Evolutionary conservation across 1,139 yeast species (phyloP), one percentile per base, ranked within the genome.

Genomic region (Hyphopichia buzzinii): DNA sequence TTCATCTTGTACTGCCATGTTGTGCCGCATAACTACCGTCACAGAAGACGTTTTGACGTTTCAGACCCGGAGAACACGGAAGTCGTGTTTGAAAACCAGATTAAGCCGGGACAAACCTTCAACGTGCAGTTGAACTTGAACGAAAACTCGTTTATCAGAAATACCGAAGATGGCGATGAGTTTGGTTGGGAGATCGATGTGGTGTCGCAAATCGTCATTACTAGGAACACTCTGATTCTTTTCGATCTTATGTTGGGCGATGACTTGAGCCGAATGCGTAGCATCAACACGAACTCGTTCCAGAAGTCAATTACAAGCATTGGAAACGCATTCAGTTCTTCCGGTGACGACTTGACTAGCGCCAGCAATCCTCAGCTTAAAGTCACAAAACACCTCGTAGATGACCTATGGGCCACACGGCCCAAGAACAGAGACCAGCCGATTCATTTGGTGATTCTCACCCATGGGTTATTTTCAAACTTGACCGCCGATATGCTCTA

Each of bases 391-490:
- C 56, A 65, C 35, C 81, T 75, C 34, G 83, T 94, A 0, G 50
- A 72, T 4, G 92, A 86, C 42, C 51, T 90, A 6, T 89, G 97
- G 97, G 73, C 59, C 54, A 14, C 79, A 75, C 57, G 57, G 27
- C 64, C 64, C 3, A 56, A 52, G 26, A 46, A 67, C 6, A 65
- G 70, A 4, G 44, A 56, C 4, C 58, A 62, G 33, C 85, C 87
- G 1, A 68, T 81, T 5, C 96, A 88, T 59, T 63, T 88, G 39
- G 84, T 87, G 14, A 69, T 88, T 1, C 50, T 92, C 11, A 86
- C 96, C 0, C 98, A 92, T 60, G 98, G 98, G 0, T 67, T 92
- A 26, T 95, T 89, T 55, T 86, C 97, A 0, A 92, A 92, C 53
- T 77, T 84, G 1, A 79, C 94, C 0, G 89, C 96, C 0, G 98